These are phyloP conservation scores for Hemisphaericaspora nanyangensis DNA, from an alignment of 805 yeast species.

Conservation along the genomic window DNA sequence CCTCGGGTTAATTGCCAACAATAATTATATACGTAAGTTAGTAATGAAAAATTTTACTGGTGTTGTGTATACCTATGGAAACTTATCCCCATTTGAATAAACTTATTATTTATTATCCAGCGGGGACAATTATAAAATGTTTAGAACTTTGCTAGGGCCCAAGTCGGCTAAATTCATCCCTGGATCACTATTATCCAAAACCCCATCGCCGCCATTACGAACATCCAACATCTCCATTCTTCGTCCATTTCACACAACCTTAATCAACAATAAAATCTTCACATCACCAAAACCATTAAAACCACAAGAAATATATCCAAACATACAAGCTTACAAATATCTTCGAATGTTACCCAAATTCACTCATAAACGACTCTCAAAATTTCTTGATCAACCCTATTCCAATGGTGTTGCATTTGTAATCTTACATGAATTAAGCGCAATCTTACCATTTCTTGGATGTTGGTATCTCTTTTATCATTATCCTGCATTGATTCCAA, in stretches of 20 bases:
- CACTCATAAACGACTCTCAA: conserved; percentile 46
- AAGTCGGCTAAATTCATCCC: too few species aligned
- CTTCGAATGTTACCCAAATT: conserved; percentile 54
- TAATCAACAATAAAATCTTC: background rate
- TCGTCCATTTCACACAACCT: background rate
- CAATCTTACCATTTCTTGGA: conserved; percentile 64
- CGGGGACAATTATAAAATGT: too few species aligned
- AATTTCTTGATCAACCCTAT: conserved; percentile 53
- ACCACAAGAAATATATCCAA: background rate
- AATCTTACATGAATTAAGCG: conserved; percentile 70
- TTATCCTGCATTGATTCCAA: conserved; percentile 46
- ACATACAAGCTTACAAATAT: conserved; percentile 21
- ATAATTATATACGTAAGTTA: too few species aligned
- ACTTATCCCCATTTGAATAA: too few species aligned
- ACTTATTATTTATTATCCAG: too few species aligned
- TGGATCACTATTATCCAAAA: too few species aligned
- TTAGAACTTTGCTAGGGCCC: too few species aligned
- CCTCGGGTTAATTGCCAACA: too few species aligned
- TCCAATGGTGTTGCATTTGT: conserved; percentile 62
- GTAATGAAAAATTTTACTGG: too few species aligned
- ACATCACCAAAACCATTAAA: background rate
- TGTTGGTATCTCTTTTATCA: conserved; percentile 66
- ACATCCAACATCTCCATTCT: background rate
- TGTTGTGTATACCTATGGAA: too few species aligned
- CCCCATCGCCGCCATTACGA: too few species aligned